Evolutionary conservation across 306 rosid genomes (phyloP), one percentile per base, ranked within the genome.

Genomic region (Casuarina glauca): DNA sequence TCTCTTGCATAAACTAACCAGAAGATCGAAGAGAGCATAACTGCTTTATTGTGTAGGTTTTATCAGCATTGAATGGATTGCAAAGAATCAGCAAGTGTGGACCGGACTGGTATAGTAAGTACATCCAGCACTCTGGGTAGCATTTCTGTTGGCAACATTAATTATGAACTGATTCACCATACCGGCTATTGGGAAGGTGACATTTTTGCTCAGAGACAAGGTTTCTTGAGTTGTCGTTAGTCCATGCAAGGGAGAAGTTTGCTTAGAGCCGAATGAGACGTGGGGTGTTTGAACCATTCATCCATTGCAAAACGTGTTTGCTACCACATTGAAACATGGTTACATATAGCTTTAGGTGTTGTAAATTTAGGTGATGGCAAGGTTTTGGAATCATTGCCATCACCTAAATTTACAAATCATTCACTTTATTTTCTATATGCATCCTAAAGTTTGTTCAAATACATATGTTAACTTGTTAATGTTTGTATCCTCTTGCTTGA

Each of bases 21-120:
- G 32, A 26, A 26, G 32, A 26, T 26, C 32, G 32, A 26, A 26
- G 32, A 26, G 32, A 1, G 32, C 32, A 26, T 26, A 26, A 26
- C 32, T 26, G 32, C 32, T 26, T 26, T 26, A 26, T 26, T 26
- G 32, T 26, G 32, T 1, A 26, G 32, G 32, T 80, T 6, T 75
- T 72, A 71, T 90, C 38, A 39, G 75, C 61, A 16, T 68, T 0
- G 44, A 74, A 79, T 8, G 91, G 91, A 76, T 77, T 88, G 69
- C 94, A 90, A 45, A 90, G 79, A 38, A 68, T 19, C 52, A 90
- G 94, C 64, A 88, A 57, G 11, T 4, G 2, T 4, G 90, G 86
- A 52, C 87, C 94, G 35, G 90, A 86, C 50, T 88, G 91, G 77
- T 82, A 87, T 84, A 91, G 83, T 78, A 81, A 61, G 87, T 16